Evolutionary conservation across 148 eudicot genomes (phyloP), one percentile per base, ranked within the genome.

Genomic region (Fallopia convolvulus): DNA sequence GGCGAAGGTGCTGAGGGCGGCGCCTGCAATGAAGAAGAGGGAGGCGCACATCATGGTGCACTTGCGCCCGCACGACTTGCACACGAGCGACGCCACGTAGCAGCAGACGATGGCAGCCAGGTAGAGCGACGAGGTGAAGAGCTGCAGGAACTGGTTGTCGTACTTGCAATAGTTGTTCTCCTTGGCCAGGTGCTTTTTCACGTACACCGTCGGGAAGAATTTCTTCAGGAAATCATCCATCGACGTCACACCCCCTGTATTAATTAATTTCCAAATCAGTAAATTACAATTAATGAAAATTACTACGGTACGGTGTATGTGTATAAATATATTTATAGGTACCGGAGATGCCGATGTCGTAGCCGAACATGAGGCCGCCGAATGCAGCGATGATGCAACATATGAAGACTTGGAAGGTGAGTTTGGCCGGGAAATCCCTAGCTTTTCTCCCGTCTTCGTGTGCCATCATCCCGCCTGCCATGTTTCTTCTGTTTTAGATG

Each of bases 91-190:
- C 6, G 94, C 94, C 10, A 87, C 79, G 58, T 86, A 84, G 0
- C 89, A 84, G 4, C 90, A 81, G 1, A 76, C 81, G 7, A 90
- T 33, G 20, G 83, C 94, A 5, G 94, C 89, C 2, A 88, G 73
- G 70, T 90, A 90, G 10, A 90, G 70, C 2, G 92, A 90, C 4
- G 94, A 90, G 5, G 94, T 90, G 74, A 90, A 90, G 4, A 87
- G 21, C 65, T 83, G 88, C 18, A 90, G 75, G 17, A 83, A 86
- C 73, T 88, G 88, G 75, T 86, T 87, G 21, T 90, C 90, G 11
- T 87, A 90, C 47, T 86, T 89, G 90, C 94, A 90, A 81, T 90
- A 90, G 58, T 88, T 85, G 48, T 83, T 90, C 33, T 82, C 71
- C 75, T 46, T 73, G 17, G 75, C 75, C 17, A 44, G 0, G 32